Evolutionary conservation across 1,284 basidiomycete species (phyloP), one percentile per base, ranked within the genome.

Genomic region (Gymnopus androsaceus): DNA sequence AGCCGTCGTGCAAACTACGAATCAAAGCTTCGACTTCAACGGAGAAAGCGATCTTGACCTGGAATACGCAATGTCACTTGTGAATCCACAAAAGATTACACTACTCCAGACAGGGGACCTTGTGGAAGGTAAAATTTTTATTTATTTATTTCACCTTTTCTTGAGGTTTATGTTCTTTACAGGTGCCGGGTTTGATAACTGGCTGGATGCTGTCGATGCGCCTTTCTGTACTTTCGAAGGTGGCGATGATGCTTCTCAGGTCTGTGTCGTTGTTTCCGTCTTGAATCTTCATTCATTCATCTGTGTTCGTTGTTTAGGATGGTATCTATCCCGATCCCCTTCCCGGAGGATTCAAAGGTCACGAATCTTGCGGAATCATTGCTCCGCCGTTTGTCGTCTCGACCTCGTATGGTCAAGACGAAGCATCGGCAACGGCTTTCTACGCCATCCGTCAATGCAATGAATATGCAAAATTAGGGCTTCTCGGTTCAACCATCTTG

Each of bases 191-290:
- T 59, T 59, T 23, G 57, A 59, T 3, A 77, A 75, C 60, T 71
- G 73, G 59, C 70, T 81, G 9, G 78, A 81, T 59, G 74, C 75
- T 6, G 63, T 59, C 5, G 57, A 59, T 23, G 57, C 28, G 2
- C 70, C 74, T 1, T 89, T 78, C 69, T 88, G 87, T 61, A 78
- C 75, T 0, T 86, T 80, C 52, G 76, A 83, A 55, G 84, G 84
- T 3, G 84, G 84, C 2, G 83, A 88, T 40, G 80, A 84, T 63
- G 76, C 77, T 6, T 64, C 33, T 3, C 60, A 71, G 54, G 77
- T 73, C 8, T 21, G 38, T 34, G 12, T 19, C 17, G 27, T 51
- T 21, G 14, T 56, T 46, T 42, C 3, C 23, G n/a, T 44, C 2
- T 15, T 12, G n/a, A 15, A 37, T 21, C 14, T 15, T 21, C 27